Conservation (phyloP, 2,329 filamentous ascomycete species). For the Parascedosporium putredinis region DNA sequence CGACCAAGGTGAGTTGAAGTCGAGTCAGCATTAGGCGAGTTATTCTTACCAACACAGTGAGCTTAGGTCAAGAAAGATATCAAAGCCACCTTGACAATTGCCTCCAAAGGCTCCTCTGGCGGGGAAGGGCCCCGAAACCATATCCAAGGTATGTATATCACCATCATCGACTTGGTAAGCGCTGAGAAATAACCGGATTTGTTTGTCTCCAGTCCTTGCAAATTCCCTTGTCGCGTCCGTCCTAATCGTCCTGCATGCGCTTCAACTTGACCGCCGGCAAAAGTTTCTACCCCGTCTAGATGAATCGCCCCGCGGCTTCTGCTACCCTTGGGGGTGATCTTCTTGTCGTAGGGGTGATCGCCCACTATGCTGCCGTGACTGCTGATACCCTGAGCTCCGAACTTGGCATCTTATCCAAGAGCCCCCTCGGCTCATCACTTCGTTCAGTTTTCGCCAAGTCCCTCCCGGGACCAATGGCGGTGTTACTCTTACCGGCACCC, state of each 20-base stretch:
- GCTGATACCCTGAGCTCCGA: constrained; percentile 95
- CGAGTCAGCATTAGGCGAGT: not conserved
- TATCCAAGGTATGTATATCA: constrained; percentile 50
- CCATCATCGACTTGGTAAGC: not conserved
- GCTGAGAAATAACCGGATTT: not conserved
- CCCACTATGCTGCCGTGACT: constrained; percentile 83
- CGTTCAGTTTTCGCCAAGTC: constrained; percentile 62
- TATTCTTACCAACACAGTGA: constrained; percentile 14
- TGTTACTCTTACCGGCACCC: constrained; percentile 64
- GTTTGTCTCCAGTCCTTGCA: constrained; percentile 52
- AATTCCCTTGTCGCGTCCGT: constrained; percentile 75
- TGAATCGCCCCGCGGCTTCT: constrained; percentile 32
- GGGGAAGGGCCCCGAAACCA: constrained; percentile 78
- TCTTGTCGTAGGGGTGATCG: constrained; percentile 54
- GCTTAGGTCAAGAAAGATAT: constrained; percentile 71
- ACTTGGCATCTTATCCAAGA: constrained; percentile 76
- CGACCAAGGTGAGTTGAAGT: constrained; percentile 55
- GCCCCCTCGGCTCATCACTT: constrained; percentile 79
- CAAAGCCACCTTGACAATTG: constrained; percentile 73
- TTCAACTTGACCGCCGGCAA: constrained; percentile 42
- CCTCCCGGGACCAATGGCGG: constrained; percentile 91
- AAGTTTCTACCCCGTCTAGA: constrained; percentile 25
- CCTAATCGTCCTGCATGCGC: constrained; percentile 46
- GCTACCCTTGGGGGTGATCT: constrained; percentile 54
- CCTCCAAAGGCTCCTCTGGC: constrained; percentile 59